These are phyloP conservation scores for Cyclanthera cordifolia DNA, from an alignment of 306 rosid species.

Conservation along the genomic window DNA sequence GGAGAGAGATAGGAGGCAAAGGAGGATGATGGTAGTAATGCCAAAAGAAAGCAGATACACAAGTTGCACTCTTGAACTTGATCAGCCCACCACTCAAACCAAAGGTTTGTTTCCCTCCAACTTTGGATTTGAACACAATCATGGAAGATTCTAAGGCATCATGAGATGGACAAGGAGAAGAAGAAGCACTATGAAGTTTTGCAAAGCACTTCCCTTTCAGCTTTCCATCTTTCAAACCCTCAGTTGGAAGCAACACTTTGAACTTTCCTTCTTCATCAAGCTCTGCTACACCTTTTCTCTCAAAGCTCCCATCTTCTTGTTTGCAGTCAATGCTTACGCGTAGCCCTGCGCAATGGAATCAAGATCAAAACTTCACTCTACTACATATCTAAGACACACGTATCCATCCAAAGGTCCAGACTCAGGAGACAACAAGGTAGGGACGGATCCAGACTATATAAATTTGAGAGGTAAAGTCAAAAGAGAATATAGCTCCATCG, in stretches of 20 bases:
- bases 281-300: conserved; percentile 46
- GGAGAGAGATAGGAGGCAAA: conserved; percentile 20
- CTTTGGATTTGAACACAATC: conserved; percentile 35
- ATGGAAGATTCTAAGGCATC: conserved; percentile 37
- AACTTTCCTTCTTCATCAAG: conserved; percentile 59
- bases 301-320: conserved; percentile 35
- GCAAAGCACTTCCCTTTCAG: conserved; percentile 73
- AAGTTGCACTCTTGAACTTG: conserved; percentile 54
- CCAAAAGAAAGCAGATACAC: conserved; percentile 59
- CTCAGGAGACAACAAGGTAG: no score
- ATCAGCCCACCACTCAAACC: conserved; percentile 36
- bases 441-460: no score
- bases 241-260: conserved; percentile 46
- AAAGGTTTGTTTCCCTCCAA: conserved; percentile 38
- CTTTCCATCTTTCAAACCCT: conserved; percentile 38
- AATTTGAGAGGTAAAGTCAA: no score
- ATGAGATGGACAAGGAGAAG: conserved; percentile 52
- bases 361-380: not conserved
- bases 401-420: no score
- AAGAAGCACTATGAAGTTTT: conserved; percentile 58
- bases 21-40: conserved; percentile 33
- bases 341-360: conserved; percentile 35
- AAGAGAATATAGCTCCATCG: no score
- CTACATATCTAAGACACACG: no score
- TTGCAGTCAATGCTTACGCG: conserved; percentile 69